Percentiles rank a stretch among this genome's conserved stretches.
phyloP scores from a whole-genome alignment of 2,329 filamentous ascomycete genomes.

The Paecilomyces sp. region DNA sequence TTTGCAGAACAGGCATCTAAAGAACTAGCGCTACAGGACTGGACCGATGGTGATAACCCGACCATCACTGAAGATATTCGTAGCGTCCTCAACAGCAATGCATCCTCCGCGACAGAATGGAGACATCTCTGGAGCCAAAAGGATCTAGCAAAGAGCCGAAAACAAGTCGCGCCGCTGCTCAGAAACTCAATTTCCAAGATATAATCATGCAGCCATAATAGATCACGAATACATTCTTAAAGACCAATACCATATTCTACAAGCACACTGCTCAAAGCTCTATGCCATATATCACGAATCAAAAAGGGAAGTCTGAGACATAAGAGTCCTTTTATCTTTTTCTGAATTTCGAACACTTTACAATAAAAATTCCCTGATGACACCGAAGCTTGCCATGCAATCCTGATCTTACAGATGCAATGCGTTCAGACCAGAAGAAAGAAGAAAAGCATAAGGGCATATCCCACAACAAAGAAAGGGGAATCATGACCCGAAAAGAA shows the following conservation, averaged over 20 bases:
- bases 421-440: background rate
- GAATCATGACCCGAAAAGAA: background rate
- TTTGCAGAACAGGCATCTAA: constrained; percentile 36
- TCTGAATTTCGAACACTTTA: background rate
- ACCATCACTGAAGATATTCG: constrained; percentile 12
- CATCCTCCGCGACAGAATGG: constrained; percentile 21
- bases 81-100: constrained; percentile 8
- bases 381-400: constrained; percentile 1
- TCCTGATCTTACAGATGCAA: background rate
- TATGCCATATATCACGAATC: background rate
- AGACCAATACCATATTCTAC: too few relatives aligned
- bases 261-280: background rate
- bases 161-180: constrained; percentile 55
- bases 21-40: constrained; percentile 35
- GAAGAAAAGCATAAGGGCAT: background rate
- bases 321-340: background rate
- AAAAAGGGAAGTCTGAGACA: background rate
- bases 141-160: constrained; percentile 53
- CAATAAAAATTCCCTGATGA: background rate
- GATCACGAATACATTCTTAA: background rate
- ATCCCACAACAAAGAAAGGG: background rate
- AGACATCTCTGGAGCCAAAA: constrained; percentile 50
- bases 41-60: constrained; percentile 21
- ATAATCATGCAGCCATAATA: background rate
- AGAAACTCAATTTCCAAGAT: constrained; percentile 37